Conservation (phyloP, 257 asterid genomes). For the Cynanchum wilfordii region DNA sequence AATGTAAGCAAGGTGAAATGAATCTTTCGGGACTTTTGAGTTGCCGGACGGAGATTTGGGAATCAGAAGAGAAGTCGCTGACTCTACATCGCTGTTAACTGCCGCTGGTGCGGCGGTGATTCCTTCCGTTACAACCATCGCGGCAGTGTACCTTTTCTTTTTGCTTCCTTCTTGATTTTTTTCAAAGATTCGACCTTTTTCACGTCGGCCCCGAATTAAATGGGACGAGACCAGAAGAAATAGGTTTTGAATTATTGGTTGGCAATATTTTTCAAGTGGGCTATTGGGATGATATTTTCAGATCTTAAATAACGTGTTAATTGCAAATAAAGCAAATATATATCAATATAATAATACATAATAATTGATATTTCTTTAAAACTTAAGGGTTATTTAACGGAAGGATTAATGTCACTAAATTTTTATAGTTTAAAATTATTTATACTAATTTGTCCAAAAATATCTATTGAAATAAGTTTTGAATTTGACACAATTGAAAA, state of each 20-base stretch:
- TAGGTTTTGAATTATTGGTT: not conserved
- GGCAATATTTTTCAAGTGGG: not conserved
- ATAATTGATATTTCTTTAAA: no score
- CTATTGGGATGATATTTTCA: not conserved
- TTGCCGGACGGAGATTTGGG: conserved; percentile 21
- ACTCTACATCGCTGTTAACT: conserved; percentile 27
- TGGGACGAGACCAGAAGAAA: not conserved
- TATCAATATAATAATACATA: no score
- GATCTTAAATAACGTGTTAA: no score
- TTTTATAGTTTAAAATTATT: no score
- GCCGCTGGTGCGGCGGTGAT: conserved; percentile 7
- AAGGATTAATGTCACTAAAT: no score
- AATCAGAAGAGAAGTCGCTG: conserved; percentile 32
- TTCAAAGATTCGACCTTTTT: not conserved
- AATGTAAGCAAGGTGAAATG: conserved; percentile 75
- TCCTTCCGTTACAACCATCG: conserved; percentile 15
- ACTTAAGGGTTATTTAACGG: no score
- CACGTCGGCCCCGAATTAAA: not conserved
- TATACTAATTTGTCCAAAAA: no score
- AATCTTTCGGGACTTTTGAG: conserved; percentile 54
- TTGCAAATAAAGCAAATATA: no score
- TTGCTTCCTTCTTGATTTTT: no score
- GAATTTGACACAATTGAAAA: no score
- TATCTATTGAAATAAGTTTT: no score
- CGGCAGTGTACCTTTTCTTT: not conserved